A percentile compares a stretch with the other conserved stretches of the same genome.
These are phyloP conservation scores for Cairneyella variabilis DNA, from an alignment of 495 filamentous ascomycete genomes.

Conservation along the genomic window DNA sequence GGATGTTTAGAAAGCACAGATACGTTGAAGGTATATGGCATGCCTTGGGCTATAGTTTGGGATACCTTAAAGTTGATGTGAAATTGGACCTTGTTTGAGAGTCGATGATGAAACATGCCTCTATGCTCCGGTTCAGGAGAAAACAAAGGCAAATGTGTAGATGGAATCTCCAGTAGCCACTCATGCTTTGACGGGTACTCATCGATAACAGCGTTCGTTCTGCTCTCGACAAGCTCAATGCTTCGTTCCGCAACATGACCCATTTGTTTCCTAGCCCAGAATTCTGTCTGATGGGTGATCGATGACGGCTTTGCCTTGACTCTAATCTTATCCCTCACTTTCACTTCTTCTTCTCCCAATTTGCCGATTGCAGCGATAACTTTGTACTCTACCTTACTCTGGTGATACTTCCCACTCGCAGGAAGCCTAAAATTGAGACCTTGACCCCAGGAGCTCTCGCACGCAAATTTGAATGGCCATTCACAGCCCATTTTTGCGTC, in stretches of 20 bases:
- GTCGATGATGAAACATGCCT: background rate
- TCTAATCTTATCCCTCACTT: background rate
- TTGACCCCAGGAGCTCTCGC: background rate
- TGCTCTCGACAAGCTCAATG: background rate
- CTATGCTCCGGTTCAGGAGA: background rate
- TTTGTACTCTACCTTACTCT: constrained; percentile 3
- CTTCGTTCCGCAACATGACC: background rate
- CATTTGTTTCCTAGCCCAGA: background rate
- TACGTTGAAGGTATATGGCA: background rate
- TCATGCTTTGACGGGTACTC: background rate
- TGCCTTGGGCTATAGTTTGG: background rate
- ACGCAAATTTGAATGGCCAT: constrained; percentile 4
- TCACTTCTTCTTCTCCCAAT: background rate
- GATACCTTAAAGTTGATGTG: background rate
- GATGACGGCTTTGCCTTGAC: background rate
- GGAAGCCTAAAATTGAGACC: background rate
- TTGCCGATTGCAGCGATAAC: background rate
- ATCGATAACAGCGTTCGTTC: background rate
- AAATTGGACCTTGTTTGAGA: background rate
- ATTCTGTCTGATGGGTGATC: background rate
- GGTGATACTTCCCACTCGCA: background rate
- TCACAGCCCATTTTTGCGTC: background rate
- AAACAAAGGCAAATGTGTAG: background rate
- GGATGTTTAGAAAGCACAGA: background rate
- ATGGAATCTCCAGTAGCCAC: background rate